phyloP scores from a whole-genome alignment of 1,139 yeast genomes.

The Geotrichum carabidarum region DNA sequence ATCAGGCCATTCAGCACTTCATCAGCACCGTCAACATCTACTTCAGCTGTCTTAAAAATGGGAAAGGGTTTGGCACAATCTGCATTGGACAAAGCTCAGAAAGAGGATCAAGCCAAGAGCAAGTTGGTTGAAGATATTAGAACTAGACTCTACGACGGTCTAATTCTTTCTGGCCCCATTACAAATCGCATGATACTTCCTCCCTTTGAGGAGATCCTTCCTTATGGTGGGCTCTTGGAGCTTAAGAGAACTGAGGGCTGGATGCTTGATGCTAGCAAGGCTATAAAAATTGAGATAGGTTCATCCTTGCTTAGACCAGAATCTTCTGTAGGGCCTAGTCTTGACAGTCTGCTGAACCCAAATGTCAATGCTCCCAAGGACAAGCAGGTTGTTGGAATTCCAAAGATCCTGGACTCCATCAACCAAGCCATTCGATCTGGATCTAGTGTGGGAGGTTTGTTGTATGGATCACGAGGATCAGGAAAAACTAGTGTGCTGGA shows the following conservation, averaged over 20 bases:
- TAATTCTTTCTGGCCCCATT: constrained; percentile 26
- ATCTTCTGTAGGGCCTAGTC: constrained; percentile 43
- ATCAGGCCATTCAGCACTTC: constrained; percentile 56
- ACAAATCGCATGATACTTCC: constrained; percentile 40
- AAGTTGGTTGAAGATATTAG: constrained; percentile 24
- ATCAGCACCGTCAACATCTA: constrained; percentile 29
- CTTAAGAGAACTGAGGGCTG: constrained; percentile 50
- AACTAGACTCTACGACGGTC: constrained; percentile 13
- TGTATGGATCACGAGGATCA: constrained; percentile 73
- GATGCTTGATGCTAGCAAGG: constrained; percentile 38
- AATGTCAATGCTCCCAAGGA: neutral
- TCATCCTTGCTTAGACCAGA: constrained; percentile 50
- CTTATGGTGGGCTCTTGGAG: constrained; percentile 59
- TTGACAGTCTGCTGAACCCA: constrained; percentile 11
- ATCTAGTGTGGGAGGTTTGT: constrained; percentile 51
- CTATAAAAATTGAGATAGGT: constrained; percentile 45
- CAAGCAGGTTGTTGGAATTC: constrained; percentile 53
- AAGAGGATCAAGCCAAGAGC: constrained; percentile 23
- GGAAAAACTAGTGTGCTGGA: constrained; percentile 64
- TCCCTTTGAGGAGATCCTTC: constrained; percentile 44
- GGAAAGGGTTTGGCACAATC: constrained; percentile 23
- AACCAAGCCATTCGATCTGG: constrained; percentile 42
- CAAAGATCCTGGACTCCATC: constrained; percentile 43
- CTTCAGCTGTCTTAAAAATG: constrained; percentile 27
- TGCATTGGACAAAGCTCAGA: constrained; percentile 20